phyloP scores from a whole-genome alignment of 1,284 basidiomycete genomes.

The Neolentinus lepideus region DNA sequence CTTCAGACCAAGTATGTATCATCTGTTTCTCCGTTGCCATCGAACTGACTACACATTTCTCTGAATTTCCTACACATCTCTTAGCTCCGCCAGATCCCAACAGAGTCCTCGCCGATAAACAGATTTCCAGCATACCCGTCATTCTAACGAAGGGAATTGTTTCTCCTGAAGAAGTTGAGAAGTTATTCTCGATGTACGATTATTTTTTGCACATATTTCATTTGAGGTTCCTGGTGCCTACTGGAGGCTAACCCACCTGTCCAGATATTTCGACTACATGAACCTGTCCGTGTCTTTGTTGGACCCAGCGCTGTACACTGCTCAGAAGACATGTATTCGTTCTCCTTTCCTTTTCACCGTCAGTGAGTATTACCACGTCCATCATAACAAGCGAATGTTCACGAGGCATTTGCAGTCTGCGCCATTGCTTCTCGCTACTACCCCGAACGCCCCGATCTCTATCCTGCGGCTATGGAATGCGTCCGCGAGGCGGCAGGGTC shows the following conservation, averaged over 20 bases:
- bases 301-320: conserved; percentile 71
- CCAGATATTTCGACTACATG: conserved; percentile 70
- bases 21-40: not conserved
- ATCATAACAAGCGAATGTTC: not conserved
- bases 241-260: conserved; percentile 5
- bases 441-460: conserved; percentile 54
- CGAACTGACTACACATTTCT: not conserved
- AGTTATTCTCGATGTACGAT: conserved; percentile 71
- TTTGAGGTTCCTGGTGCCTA: conserved; percentile 7
- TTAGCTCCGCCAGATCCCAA: conserved; percentile 37
- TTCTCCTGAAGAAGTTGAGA: conserved; percentile 64
- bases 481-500: conserved; percentile 68
- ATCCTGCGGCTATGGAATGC: conserved; percentile 59
- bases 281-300: conserved; percentile 65
- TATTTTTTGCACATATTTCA: not conserved
- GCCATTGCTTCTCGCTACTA: conserved; percentile 74
- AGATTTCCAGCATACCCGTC: conserved; percentile 50
- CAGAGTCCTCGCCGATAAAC: conserved; percentile 19
- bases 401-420: conserved; percentile 43
- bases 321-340: conserved; percentile 63
- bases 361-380: conserved; percentile 42
- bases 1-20: conserved; percentile 51
- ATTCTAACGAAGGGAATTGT: conserved; percentile 69
- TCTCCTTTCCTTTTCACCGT: conserved; percentile 80
- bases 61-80: not conserved